phyloP scores from a whole-genome alignment of 1,284 basidiomycete species.

The Fomitiporia mediterranea region DNA sequence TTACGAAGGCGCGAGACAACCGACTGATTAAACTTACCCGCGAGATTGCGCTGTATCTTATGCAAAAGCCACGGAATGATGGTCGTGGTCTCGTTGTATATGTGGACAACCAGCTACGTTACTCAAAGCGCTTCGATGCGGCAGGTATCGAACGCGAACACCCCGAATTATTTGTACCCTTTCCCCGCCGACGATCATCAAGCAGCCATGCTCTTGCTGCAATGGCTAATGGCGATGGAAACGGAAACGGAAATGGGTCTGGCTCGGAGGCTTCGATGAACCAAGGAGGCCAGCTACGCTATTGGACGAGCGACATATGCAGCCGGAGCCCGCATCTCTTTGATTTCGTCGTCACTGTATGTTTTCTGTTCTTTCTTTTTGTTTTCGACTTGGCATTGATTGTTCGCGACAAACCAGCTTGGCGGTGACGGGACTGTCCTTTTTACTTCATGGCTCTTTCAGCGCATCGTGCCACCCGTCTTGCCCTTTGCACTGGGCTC shows the following conservation, averaged over 20 bases:
- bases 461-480: constrained; percentile 95
- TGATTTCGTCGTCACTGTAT: constrained; percentile 95
- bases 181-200: constrained; percentile 68
- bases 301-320: constrained; percentile 99
- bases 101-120: constrained; percentile 91
- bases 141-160: constrained; percentile 82
- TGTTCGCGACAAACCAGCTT: constrained; percentile 47
- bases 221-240: constrained; percentile 32
- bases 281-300: constrained; percentile 89
- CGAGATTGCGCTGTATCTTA: constrained; percentile 92
- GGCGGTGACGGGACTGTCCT: constrained; percentile 98
- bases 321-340: constrained; percentile 88
- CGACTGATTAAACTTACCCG: constrained; percentile 92
- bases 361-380: constrained; percentile 29
- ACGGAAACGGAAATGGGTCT: constrained; percentile 36
- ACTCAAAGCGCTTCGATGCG: constrained; percentile 92
- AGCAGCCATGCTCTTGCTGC: constrained; percentile 58
- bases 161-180: constrained; percentile 84
- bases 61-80: constrained; percentile 68
- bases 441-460: constrained; percentile 99
- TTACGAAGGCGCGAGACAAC: constrained; percentile 98
- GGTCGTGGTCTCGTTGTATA: constrained; percentile 84
- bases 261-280: constrained; percentile 26
- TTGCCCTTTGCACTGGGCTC: constrained; percentile 98
- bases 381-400: constrained; percentile 5